Conservation (phyloP, 495 filamentous ascomycete genomes). For the Beverwykella pulmonaria region DNA sequence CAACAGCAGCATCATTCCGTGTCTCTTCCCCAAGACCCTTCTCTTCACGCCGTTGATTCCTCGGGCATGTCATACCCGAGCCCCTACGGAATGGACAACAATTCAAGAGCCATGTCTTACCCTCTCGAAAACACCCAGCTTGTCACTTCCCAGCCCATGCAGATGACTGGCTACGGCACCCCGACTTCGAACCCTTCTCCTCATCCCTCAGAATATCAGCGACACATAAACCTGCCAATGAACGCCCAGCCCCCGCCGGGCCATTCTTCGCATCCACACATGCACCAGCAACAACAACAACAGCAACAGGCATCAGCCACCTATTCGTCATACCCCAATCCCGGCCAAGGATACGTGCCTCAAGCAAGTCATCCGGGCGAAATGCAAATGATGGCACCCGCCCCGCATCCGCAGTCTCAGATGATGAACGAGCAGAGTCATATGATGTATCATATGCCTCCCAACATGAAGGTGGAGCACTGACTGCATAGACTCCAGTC, state of each 20-base stretch:
- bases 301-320: slow-evolving; percentile 10
- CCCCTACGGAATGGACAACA: slow-evolving; percentile 35
- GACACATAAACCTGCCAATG: slow-evolving; percentile 32
- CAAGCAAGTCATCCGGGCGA: slow-evolving; percentile 32
- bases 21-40: slow-evolving; percentile 20
- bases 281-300: slow-evolving; percentile 18
- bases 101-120: slow-evolving; percentile 36
- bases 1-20: slow-evolving; percentile 27
- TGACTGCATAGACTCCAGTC: slow-evolving; percentile 2
- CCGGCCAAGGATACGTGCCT: slow-evolving; percentile 21
- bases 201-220: slow-evolving; percentile 27
- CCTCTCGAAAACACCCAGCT: slow-evolving; percentile 29
- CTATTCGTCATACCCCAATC: slow-evolving; percentile 15
- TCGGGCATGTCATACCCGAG: slow-evolving; percentile 27
- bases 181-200: slow-evolving; percentile 35
- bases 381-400: slow-evolving; percentile 37
- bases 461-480: slow-evolving; percentile 39
- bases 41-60: slow-evolving; percentile 20
- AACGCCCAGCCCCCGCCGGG: slow-evolving; percentile 7
- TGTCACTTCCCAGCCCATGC: slow-evolving; percentile 34
- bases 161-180: slow-evolving; percentile 30
- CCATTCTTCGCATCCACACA: slow-evolving; percentile 9
- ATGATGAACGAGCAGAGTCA: slow-evolving; percentile 36
- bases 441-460: slow-evolving; percentile 37
- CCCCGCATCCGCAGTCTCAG: slow-evolving; percentile 23